Base-by-base conservation (phyloP, 192 early-diverging fungal species). In the Backusella liffmaniae region DNA sequence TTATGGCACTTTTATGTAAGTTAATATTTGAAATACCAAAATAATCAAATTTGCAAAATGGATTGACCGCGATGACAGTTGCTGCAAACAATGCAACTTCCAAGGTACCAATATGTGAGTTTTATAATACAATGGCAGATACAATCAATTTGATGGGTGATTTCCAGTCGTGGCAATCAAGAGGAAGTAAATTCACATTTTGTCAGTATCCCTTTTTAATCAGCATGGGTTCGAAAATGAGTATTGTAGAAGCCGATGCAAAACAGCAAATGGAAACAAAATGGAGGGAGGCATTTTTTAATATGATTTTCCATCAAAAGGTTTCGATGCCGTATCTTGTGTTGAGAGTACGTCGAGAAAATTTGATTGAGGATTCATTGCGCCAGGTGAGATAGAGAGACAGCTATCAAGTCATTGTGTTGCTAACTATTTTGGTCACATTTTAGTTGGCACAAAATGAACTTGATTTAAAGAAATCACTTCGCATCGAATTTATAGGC, bases 401-500 rank as follows among this genome's bases (percentile, higher is more conserved):
- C 1, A 51, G 3, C 9, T 12, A 39, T 12, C 10, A 39, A 39
- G 37, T 39, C 37, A 39, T 39, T 73, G 29, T 59, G 23, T n/a
- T 5, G 7, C 8, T 32, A 2, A 41, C 56, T 32, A 2, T 12
- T 26, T 41, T 15, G 9, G 7, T 67, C 34, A 18, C 30, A 6
- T n/a, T n/a, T 9, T 79, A 87, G 89, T 78, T 98, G 66, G 88
- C 91, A 0, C 85, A 86, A 26, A 90, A 90, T 65, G 86, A 92
- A 73, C 89, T 91, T 72, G 96, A 97, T 68, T 73, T 98, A 66
- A 97, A 96, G 73, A 98, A 98, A 82, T 93, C 94, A 16, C 83
- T 98, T 8, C 86, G 92, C n/a, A 92, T 98, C 49, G 89, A 94
- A 75, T 98, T 98, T 89, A 87, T 93, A 35, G 97, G 92, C 4